phyloP scores from a whole-genome alignment of 2,329 filamentous ascomycete genomes.

The Pseudogymnoascus sp. region DNA sequence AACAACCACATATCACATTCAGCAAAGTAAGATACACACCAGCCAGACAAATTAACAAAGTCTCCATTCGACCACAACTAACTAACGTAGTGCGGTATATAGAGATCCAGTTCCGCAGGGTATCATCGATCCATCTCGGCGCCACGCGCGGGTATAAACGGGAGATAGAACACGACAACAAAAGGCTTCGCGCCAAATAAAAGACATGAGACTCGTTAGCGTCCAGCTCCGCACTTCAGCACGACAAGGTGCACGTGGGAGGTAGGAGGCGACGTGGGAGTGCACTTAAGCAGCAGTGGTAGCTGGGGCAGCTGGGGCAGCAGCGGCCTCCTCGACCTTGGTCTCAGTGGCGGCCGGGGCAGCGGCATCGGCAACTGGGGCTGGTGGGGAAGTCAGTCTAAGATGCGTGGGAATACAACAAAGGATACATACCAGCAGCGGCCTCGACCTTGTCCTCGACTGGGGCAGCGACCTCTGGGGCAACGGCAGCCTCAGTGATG shows the following conservation, averaged over 20 bases:
- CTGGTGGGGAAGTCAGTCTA: neutral
- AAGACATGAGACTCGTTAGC: conserved; percentile 5
- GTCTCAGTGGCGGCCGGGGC: conserved; percentile 15
- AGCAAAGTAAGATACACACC: neutral
- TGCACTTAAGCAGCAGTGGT: conserved; percentile 9
- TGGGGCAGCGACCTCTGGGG: conserved; percentile 12
- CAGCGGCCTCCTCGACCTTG: conserved; percentile 13
- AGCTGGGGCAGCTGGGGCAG: conserved; percentile 15
- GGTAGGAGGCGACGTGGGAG: neutral
- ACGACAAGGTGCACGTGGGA: neutral
- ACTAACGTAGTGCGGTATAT: neutral
- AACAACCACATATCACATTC: neutral
- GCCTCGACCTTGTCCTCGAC: neutral
- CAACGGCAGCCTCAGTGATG: conserved; percentile 12
- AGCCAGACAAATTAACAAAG: neutral
- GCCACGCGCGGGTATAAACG: conserved; percentile 7
- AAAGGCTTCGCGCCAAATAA: neutral
- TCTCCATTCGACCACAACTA: conserved; percentile 3
- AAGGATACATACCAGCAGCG: neutral
- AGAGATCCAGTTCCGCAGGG: conserved; percentile 1
- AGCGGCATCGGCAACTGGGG: neutral
- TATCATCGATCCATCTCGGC: conserved; percentile 8
- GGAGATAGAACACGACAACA: conserved; percentile 7
- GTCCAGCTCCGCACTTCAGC: neutral
- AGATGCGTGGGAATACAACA: neutral